Percentiles rank a stretch among this genome's conserved stretches.
Conservation (phyloP, 2,329 filamentous ascomycete species). For the Aspergillus fischeri region DNA sequence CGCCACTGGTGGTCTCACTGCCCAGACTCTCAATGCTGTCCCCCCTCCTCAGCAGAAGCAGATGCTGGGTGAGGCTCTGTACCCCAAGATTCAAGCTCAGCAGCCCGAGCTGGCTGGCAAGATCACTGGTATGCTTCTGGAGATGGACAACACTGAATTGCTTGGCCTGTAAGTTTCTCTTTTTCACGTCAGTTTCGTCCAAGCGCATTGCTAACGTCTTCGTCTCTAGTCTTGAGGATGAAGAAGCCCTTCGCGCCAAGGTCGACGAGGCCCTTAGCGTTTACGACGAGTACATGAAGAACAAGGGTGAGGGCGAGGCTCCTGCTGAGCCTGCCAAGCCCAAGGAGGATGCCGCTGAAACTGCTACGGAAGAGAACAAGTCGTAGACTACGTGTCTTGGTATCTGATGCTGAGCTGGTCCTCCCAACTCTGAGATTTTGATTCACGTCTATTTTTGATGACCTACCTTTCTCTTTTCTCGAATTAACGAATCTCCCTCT, state of each 20-base stretch:
- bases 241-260: constrained; percentile 84
- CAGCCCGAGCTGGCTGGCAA: constrained; percentile 96
- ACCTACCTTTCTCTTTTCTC: constrained; percentile 22
- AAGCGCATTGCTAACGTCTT: constrained; percentile 7
- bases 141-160: constrained; percentile 97
- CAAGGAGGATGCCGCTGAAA: constrained; percentile 43
- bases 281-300: constrained; percentile 98
- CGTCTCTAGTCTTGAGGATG: constrained; percentile 72
- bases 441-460: constrained; percentile 34
- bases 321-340: constrained; percentile 42
- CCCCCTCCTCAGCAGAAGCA: constrained; percentile 88
- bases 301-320: constrained; percentile 53
- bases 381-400: constrained; percentile 29
- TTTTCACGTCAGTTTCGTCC: neutral
- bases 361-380: constrained; percentile 38
- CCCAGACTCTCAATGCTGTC: constrained; percentile 49
- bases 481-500: constrained; percentile 23
- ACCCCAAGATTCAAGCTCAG: constrained; percentile 94
- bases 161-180: constrained; percentile 78
- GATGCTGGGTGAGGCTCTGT: constrained; percentile 94
- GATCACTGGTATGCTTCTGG: constrained; percentile 98
- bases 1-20: constrained; percentile 42
- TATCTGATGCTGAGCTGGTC: constrained; percentile 15
- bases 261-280: constrained; percentile 95
- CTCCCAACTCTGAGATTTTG: constrained; percentile 27